Evolutionary conservation across 345 rosid genomes (phyloP).

Genomic region (Arabis alpina): DNA sequence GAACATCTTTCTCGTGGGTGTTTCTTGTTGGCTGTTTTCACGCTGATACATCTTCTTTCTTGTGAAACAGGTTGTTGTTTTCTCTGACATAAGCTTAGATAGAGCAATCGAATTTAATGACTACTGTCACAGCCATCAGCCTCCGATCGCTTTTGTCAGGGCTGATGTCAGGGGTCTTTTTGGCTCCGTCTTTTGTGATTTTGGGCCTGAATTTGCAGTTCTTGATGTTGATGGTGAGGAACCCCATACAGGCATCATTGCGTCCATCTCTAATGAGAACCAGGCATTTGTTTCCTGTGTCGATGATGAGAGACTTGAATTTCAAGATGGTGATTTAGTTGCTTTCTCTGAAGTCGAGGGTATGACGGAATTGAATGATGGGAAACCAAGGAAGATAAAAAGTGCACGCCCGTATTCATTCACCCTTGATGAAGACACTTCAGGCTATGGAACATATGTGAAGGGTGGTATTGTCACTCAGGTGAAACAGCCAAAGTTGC

Average conservation of each 20-base stretch:
- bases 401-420: constrained; percentile 88
- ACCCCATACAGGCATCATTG: constrained; percentile 93
- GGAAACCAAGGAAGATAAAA: constrained; percentile 88
- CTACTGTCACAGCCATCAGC: constrained; percentile 83
- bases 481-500: constrained; percentile 83
- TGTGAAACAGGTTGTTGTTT: constrained; percentile 81
- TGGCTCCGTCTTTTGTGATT: constrained; percentile 95
- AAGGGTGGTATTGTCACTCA: constrained; percentile 99
- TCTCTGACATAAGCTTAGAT: constrained; percentile 76
- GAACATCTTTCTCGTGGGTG: background rate
- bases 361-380: constrained; percentile 94
- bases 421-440: constrained; percentile 86
- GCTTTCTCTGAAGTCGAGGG: constrained; percentile 96
- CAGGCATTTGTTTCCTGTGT: constrained; percentile 89
- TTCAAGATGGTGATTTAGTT: constrained; percentile 95
- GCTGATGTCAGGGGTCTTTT: constrained; percentile 97
- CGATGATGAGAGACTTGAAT: constrained; percentile 96
- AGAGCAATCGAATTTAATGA: constrained; percentile 83
- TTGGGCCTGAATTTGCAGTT: constrained; percentile 91
- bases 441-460: constrained; percentile 61
- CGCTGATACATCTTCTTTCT: constrained; percentile 27
- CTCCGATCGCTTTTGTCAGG: constrained; percentile 88
- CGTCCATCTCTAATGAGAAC: constrained; percentile 88
- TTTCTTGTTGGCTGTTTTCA: constrained; percentile 20
- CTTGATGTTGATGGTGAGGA: constrained; percentile 95